Evolutionary conservation across 2,329 filamentous ascomycete species (phyloP).

Genomic region (Trichophyton benhamiae): DNA sequence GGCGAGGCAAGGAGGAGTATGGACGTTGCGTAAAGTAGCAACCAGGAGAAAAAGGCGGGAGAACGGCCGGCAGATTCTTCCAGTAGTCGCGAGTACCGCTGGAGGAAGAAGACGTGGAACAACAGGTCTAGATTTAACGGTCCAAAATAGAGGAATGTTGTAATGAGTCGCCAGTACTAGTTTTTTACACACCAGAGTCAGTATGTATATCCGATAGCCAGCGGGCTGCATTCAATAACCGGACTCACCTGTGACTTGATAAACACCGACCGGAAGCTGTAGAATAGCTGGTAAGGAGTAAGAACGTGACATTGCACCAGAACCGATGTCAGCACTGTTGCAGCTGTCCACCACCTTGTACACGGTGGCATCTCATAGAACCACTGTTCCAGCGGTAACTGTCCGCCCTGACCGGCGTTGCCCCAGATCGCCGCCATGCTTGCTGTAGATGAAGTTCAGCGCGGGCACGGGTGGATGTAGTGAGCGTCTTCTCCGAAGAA

Average conservation of each 20-base stretch:
- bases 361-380: constrained; percentile 98
- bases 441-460: not conserved
- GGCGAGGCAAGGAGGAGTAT: constrained; percentile 73
- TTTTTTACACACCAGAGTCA: constrained; percentile 3
- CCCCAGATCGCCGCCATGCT: constrained; percentile 35
- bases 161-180: constrained; percentile 91
- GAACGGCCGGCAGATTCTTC: constrained; percentile 90
- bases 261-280: constrained; percentile 87
- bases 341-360: constrained; percentile 93
- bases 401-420: constrained; percentile 36
- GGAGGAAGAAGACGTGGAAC: constrained; percentile 97
- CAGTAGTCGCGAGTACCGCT: constrained; percentile 86
- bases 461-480: not conserved
- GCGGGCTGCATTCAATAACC: not conserved
- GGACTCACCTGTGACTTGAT: constrained; percentile 72
- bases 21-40: constrained; percentile 71
- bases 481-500: not conserved
- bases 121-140: constrained; percentile 86
- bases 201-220: not conserved
- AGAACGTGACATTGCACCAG: constrained; percentile 88
- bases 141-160: constrained; percentile 95
- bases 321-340: constrained; percentile 74
- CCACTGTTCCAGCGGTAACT: constrained; percentile 85
- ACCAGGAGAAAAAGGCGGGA: constrained; percentile 88
- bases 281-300: constrained; percentile 91